Conservation (phyloP, 2,329 filamentous ascomycete genomes). For the Apiospora marii region DNA sequence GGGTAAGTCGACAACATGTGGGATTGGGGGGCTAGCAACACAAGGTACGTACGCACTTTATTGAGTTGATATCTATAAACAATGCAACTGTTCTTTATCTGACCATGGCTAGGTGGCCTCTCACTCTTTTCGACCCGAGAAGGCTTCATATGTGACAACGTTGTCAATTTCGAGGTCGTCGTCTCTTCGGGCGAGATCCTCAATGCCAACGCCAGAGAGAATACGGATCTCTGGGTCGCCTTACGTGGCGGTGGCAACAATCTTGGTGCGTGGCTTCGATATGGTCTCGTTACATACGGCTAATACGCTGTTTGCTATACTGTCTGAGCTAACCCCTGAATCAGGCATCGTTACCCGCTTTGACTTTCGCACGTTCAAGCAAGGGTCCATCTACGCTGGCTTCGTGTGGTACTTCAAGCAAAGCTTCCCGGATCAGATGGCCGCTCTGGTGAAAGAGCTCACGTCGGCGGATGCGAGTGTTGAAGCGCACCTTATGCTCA, state of each 20-base stretch:
- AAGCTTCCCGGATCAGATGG: conserved; percentile 20
- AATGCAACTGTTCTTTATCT: neutral
- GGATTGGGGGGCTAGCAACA: neutral
- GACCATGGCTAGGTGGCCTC: conserved; percentile 38
- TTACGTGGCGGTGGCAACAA: conserved; percentile 51
- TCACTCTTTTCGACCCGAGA: conserved; percentile 49
- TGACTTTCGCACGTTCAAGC: conserved; percentile 3
- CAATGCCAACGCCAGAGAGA: conserved; percentile 44
- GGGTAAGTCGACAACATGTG: neutral
- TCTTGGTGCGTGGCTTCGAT: neutral
- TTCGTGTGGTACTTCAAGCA: conserved; percentile 7
- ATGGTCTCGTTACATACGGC: no score
- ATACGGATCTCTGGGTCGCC: conserved; percentile 51
- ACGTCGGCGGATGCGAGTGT: neutral
- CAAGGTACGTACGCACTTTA: neutral
- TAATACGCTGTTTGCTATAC: no score
- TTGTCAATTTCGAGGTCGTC: conserved; percentile 50
- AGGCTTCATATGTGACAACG: conserved; percentile 49
- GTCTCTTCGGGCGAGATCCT: conserved; percentile 37
- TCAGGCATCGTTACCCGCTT: conserved; percentile 48
- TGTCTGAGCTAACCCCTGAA: conserved; percentile 36
- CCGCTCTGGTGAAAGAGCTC: neutral
- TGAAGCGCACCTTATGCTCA: neutral
- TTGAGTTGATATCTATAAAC: neutral
- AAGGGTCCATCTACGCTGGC: conserved; percentile 26